phyloP scores from a whole-genome alignment of 2,329 filamentous ascomycete species.

The Onygenales sp. region DNA sequence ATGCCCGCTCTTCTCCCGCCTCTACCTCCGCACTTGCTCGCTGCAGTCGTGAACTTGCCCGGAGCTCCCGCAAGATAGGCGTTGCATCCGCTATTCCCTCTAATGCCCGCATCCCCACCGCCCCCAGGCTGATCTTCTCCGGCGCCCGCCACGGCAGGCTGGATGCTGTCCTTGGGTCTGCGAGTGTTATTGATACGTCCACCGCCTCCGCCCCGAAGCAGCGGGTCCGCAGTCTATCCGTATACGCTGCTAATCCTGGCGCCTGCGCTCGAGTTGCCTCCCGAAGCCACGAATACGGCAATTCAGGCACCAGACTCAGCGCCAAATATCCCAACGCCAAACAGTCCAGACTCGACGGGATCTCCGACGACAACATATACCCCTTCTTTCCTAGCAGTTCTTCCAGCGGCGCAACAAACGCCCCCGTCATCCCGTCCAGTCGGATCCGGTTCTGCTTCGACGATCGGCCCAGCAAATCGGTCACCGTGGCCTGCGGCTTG shows the following conservation, averaged over 20 bases:
- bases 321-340: constrained; percentile 70
- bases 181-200: constrained; percentile 4
- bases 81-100: constrained; percentile 27
- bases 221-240: constrained; percentile 27
- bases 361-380: constrained; percentile 45
- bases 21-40: constrained; percentile 19
- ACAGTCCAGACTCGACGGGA: constrained; percentile 64
- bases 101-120: constrained; percentile 25
- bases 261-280: constrained; percentile 46
- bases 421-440: constrained; percentile 61
- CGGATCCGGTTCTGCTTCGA: constrained; percentile 66
- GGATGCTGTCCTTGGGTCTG: constrained; percentile 6
- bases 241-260: constrained; percentile 35
- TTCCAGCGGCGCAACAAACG: constrained; percentile 62
- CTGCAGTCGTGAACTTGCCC: constrained; percentile 28
- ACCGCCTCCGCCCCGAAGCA: constrained; percentile 26
- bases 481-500: constrained; percentile 49
- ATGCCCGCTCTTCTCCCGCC: constrained; percentile 17
- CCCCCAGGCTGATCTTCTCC: constrained; percentile 21
- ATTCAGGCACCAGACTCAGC: constrained; percentile 55
- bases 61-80: constrained; percentile 27
- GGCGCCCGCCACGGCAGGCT: constrained; percentile 28
- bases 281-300: constrained; percentile 55
- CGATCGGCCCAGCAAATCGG: constrained; percentile 53
- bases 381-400: constrained; percentile 48